Evolutionary conservation across 176 grass and related monocot species (phyloP), one percentile per base, ranked within the genome.

Genomic region (Microstegium vimineum): DNA sequence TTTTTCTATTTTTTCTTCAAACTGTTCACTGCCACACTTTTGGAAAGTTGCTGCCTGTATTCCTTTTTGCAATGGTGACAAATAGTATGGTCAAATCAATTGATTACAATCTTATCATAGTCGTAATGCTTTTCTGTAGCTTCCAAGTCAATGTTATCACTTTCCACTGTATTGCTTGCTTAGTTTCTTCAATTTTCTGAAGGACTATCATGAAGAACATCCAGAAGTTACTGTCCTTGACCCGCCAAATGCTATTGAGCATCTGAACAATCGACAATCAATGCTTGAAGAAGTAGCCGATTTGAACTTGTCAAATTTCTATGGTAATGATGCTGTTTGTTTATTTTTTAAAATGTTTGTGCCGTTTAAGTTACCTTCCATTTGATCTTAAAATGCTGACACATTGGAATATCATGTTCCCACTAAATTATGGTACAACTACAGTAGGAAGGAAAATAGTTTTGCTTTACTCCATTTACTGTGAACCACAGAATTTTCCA

Each of bases 221-320:
- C 88, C 95, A 74, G 92, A 94, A 85, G 95, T 98, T 46, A 98
- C 92, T 72, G 67, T 98, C 17, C 90, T 98, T 57, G 95, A 98
- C 28, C 95, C 92, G 34, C 95, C 95, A 36, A 88, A 87, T 89
- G 92, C 95, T 33, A 98, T 98, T 40, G 34, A 82, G 76, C 92
- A 91, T 73, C 81, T 97, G 66, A 82, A 90, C 28, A 97, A 97
- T 89, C 90, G 95, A 51, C 88, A 97, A 73, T 97, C 92, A 1
- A 94, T 98, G 95, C 95, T 98, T 69, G 85, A 92, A 79, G 92
- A 93, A 87, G 92, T 98, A 35, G 86, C 92, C 56, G 81, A 92
- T 81, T 77, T 98, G 85, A 94, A 94, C 75, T n/a, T 98, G 41
- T 92, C 92, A 3, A 87, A 89, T 77, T 94, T 89, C 49, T 85